Evolutionary conservation across 139 green algal genomes (phyloP).

Genomic region (Pedinophyceae sp.): DNA sequence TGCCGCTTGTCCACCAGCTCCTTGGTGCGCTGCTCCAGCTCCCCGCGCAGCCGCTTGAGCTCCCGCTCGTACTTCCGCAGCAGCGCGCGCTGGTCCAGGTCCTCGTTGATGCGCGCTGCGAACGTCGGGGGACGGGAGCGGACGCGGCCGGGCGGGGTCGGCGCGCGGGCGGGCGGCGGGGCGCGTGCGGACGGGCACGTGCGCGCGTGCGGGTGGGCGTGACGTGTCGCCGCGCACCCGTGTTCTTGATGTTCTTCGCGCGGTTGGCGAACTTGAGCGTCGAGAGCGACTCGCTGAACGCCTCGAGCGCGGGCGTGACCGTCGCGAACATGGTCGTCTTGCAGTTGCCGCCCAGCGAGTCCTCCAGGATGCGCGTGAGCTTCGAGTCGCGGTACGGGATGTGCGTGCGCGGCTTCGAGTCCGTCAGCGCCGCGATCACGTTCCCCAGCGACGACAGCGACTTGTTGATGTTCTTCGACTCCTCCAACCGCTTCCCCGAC

Average conservation of each 20-base stretch:
- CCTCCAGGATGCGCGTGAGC: slow-evolving; percentile 88
- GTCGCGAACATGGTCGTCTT: slow-evolving; percentile 84
- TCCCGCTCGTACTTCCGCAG: slow-evolving; percentile 88
- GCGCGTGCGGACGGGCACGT: too few species aligned
- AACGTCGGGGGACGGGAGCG: too few species aligned
- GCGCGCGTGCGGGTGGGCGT: too few species aligned
- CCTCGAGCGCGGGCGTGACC: slow-evolving; percentile 51
- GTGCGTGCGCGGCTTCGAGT: slow-evolving; percentile 39
- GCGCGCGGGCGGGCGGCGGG: too few species aligned
- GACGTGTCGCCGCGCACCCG: too few species aligned
- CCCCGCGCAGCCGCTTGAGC: slow-evolving; percentile 60
- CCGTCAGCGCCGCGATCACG: slow-evolving; percentile 87
- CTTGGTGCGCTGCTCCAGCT: slow-evolving; percentile 60
- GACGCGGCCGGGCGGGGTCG: too few species aligned
- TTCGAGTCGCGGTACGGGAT: slow-evolving; percentile 92
- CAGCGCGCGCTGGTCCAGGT: slow-evolving; percentile 83
- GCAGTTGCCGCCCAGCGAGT: slow-evolving; percentile 86
- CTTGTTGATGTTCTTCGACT: slow-evolving; percentile 95
- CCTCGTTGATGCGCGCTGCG: slow-evolving; percentile 87
- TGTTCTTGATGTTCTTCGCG: slow-evolving; percentile 88
- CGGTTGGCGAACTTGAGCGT: slow-evolving; percentile 88
- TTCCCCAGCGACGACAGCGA: slow-evolving; percentile 83
- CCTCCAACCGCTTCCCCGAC: slow-evolving; percentile 69
- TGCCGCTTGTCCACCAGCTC: slow-evolving; percentile 81
- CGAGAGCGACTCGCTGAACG: slow-evolving; percentile 45